Conservation (phyloP, 176 grass and related monocot genomes). For the barley (Hordeum vulgare) region MorexV3_pseudomolecules_assembly NC_058519.1:248499985-248500484, state of each 20-base stretch:
- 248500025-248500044: too few species aligned
- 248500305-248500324: conserved; percentile 57
- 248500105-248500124: too few species aligned
- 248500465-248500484: neutral
- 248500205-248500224: conserved; percentile 31
- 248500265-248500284: conserved; percentile 93
- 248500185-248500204: neutral
- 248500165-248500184: neutral
- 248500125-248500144: conserved; percentile 22
- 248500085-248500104: too few species aligned
- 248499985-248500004: too few species aligned
- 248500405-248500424: conserved; percentile 2
- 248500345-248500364: neutral
- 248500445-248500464: neutral
- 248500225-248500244: conserved; percentile 68
- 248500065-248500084: too few species aligned
- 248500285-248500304: conserved; percentile 88
- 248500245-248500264: conserved; percentile 78
- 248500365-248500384: neutral
- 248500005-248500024: too few species aligned
- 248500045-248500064: too few species aligned
- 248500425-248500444: neutral
- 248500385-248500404: neutral
- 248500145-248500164: neutral
- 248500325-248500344: neutral